Conservation (phyloP, 2,329 filamentous ascomycete species). For the Aureobasidium mangrovei region DNA sequence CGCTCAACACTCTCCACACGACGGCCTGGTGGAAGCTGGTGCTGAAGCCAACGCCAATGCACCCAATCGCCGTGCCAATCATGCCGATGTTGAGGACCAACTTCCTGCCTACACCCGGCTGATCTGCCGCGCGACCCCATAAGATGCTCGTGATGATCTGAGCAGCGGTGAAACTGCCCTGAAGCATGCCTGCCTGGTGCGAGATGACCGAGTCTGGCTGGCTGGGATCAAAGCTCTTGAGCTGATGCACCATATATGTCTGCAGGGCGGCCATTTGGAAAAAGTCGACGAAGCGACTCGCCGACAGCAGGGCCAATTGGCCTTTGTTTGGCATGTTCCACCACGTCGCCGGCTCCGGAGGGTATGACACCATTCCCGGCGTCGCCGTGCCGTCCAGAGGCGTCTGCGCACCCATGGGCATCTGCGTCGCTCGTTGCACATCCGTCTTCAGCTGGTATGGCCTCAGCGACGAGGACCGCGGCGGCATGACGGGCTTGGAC, state of each 20-base stretch:
- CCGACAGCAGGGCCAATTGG: slow-evolving; percentile 32
- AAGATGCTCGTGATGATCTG: slow-evolving; percentile 35
- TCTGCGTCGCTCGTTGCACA: not conserved
- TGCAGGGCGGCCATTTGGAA: slow-evolving; percentile 37
- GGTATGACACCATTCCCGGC: slow-evolving; percentile 13
- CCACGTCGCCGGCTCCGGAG: slow-evolving; percentile 28
- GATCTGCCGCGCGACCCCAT: slow-evolving; percentile 34
- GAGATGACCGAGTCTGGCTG: slow-evolving; percentile 41
- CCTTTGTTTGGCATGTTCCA: slow-evolving; percentile 33
- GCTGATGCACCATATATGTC: slow-evolving; percentile 37
- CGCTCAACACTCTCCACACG: slow-evolving; percentile 32
- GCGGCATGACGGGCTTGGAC: not conserved
- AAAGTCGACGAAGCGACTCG: slow-evolving; percentile 36
- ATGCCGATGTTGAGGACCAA: slow-evolving; percentile 32
- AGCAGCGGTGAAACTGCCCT: slow-evolving; percentile 34
- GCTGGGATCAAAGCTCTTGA: slow-evolving; percentile 32
- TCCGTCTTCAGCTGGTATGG: slow-evolving; percentile 5
- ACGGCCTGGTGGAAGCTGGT: slow-evolving; percentile 33
- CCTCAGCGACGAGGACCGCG: not conserved
- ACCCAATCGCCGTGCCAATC: slow-evolving; percentile 31
- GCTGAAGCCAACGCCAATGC: slow-evolving; percentile 33
- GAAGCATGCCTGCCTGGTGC: slow-evolving; percentile 34
- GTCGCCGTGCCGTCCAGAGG: slow-evolving; percentile 8
- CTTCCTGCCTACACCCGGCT: slow-evolving; percentile 37
- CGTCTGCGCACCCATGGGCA: slow-evolving; percentile 1